Base-by-base conservation (phyloP, 1,284 basidiomycete genomes). In the Sanguinoderma infundibulare region DNA sequence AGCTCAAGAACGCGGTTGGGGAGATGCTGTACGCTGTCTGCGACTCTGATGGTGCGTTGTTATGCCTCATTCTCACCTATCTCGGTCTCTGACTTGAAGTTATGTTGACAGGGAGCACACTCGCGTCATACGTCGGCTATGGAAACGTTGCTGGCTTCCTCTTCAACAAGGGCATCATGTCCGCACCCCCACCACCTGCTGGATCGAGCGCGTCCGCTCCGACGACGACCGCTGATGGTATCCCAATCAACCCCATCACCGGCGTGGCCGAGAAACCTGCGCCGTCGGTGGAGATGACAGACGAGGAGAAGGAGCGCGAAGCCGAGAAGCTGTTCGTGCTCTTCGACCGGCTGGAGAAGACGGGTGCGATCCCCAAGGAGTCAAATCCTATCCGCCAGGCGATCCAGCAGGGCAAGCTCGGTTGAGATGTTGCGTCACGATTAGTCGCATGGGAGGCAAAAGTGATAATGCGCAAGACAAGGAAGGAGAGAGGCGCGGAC, bases 121-220 rank as follows among this genome's bases (percentile, higher is more conserved):
- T 97, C 8, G 86, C 87, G 7, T 81, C 86, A 5, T 87, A 91
- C 55, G 85, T 96, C 51, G 95, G 95, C 3, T 97, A 98, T 67
- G 96, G 96, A 24, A 95, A 95, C 70, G 94, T 95, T 34, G 94
- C 95, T 0, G 96, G 96, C 1, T 91, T 94, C 78, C 81, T 98
- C 30, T 96, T 95, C 78, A 87, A 92, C 70, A 95, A 94, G 71
- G 94, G 94, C 14, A 83, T 97, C 65, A 81, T 92, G 67, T 85
- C 80, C 54, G 86, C 87, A 0, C 83, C 84, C 1, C 66, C 76
- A 5, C 72, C 66, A 8, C 63, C 75, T 2, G 32, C 50, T 15
- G 60, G 58, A 24, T 73, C 79, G 7, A 64, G 63, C 50, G 74
- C 74, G 5, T 65, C 71, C 7, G 77, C 72, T 5, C 77, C 75